A percentile compares a stretch with the other conserved stretches of the same genome.
Conservation (phyloP, 129 eudicot species). For the Cynara cardunculus region DNA sequence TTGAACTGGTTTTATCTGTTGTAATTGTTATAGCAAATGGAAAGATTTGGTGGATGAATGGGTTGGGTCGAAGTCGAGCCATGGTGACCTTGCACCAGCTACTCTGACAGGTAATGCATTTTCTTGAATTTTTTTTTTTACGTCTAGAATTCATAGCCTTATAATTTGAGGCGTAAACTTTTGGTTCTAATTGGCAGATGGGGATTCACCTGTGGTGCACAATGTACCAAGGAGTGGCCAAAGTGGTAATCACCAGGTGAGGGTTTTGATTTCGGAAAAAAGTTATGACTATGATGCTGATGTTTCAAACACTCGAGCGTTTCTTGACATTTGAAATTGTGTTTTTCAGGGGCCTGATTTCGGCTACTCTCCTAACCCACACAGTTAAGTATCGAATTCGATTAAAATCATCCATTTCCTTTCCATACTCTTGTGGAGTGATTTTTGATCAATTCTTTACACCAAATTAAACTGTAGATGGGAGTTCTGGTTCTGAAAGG, state of each 20-base stretch:
- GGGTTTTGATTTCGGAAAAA: background rate
- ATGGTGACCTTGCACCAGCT: constrained; percentile 37
- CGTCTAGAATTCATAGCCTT: background rate
- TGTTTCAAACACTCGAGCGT: background rate
- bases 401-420: constrained; percentile 21
- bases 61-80: constrained; percentile 61
- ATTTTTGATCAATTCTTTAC: constrained; percentile 3
- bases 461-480: constrained; percentile 44
- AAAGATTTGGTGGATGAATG: constrained; percentile 95
- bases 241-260: constrained; percentile 68
- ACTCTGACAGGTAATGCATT: constrained; percentile 49
- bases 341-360: constrained; percentile 76
- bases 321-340: background rate
- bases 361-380: constrained; percentile 81
- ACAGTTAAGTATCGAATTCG: constrained; percentile 48
- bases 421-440: constrained; percentile 22
- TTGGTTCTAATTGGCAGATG: constrained; percentile 50
- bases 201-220: constrained; percentile 67
- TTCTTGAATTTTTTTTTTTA: background rate
- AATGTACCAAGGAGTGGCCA: constrained; percentile 44
- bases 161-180: background rate
- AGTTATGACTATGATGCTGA: background rate
- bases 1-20: background rate
- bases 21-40: constrained; percentile 61
- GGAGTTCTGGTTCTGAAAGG: constrained; percentile 74